Percentiles rank a stretch among this genome's conserved stretches.
Evolutionary conservation across 225 moss, liverwort and hornwort species (phyloP).

Genomic region (Bryoerythrophyllum caledonicum): DNA sequence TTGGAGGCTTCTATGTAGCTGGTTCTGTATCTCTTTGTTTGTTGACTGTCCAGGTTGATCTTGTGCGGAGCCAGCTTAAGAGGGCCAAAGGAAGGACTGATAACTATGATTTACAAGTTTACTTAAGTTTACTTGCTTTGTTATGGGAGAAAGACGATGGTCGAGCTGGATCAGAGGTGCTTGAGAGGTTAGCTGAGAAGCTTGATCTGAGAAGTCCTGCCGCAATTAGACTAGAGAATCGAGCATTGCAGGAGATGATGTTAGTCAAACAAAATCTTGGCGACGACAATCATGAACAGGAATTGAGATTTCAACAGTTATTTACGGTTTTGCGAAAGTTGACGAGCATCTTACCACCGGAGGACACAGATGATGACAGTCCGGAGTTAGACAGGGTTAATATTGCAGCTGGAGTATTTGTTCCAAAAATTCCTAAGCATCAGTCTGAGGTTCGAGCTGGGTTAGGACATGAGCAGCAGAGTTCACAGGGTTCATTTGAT

Average conservation of each 20-base stretch:
- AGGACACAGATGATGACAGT: slow-evolving; percentile 32
- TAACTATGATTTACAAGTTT: slow-evolving; percentile 23
- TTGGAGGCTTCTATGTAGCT: not conserved
- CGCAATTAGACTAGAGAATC: slow-evolving; percentile 40
- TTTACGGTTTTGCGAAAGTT: slow-evolving; percentile 36
- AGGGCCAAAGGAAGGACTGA: slow-evolving; percentile 37
- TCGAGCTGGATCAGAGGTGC: slow-evolving; percentile 24
- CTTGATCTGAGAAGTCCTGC: slow-evolving; percentile 34
- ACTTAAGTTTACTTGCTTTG: slow-evolving; percentile 28
- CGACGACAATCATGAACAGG: slow-evolving; percentile 20
- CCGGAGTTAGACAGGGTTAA: slow-evolving; percentile 40
- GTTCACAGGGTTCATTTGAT: slow-evolving; percentile 25
- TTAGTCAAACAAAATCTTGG: slow-evolving; percentile 31
- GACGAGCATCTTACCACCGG: slow-evolving; percentile 39
- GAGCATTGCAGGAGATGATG: slow-evolving; percentile 47
- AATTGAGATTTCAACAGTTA: slow-evolving; percentile 33
- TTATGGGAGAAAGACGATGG: slow-evolving; percentile 27
- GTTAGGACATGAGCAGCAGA: slow-evolving; percentile 19
- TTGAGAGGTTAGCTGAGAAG: slow-evolving; percentile 34
- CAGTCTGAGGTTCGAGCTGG: slow-evolving; percentile 21
- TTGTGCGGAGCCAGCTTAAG: slow-evolving; percentile 38
- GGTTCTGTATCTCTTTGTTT: slow-evolving; percentile 1
- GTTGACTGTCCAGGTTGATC: slow-evolving; percentile 29
- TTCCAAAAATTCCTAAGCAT: slow-evolving; percentile 18
- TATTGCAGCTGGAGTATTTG: slow-evolving; percentile 33